Evolutionary conservation across 2,329 filamentous ascomycete genomes (phyloP), one percentile per base, ranked within the genome.

Genomic region (Penicillium fuscoglaucum): DNA sequence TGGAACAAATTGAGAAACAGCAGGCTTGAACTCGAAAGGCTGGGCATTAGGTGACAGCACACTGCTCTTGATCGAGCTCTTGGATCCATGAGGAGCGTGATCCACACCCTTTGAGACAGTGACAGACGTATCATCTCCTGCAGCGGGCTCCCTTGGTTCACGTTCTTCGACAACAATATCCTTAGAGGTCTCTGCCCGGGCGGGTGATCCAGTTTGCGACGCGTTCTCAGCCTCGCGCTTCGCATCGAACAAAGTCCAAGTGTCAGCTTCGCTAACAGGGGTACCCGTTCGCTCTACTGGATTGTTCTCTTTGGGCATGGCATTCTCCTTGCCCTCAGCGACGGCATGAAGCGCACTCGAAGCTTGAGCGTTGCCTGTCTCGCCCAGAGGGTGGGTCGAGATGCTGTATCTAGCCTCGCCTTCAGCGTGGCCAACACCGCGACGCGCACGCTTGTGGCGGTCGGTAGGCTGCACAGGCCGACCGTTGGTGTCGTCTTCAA

Each of bases 381-480:
- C 74, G 7, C 68, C 62, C 51, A 76, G 61, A 50, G 76, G 72
- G 28, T 73, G 70, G 40, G 54, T 72, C 37, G 80, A 78, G 56
- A 76, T 76, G 9, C 91, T 90, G 72, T 96, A 96, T 52, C 86
- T 80, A 24, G 90, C 88, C 26, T 93, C 86, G 50, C 88, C 84
- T 66, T 96, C 87, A 19, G 85, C 88, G 67, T 90, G 87, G 52
- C 83, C 84, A 19, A 81, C 84, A 46, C 76, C 82, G 59, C 85
- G 86, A 65, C 87, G 86, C 62, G 86, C 86, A 71, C 92, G 87
- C 81, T 96, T 97, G 69, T 87, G 80, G 41, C 91, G 86, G 24
- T 85, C 86, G 58, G 88, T 80, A 61, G 90, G 85, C 37, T 40
- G 37, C n/a, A 80, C 81, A 21, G 83, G 74, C 28, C 86, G 84